These are phyloP conservation scores for Globisporangium splendens DNA, from an alignment of 352 stramenopile species.

Conservation along the genomic window DNA sequence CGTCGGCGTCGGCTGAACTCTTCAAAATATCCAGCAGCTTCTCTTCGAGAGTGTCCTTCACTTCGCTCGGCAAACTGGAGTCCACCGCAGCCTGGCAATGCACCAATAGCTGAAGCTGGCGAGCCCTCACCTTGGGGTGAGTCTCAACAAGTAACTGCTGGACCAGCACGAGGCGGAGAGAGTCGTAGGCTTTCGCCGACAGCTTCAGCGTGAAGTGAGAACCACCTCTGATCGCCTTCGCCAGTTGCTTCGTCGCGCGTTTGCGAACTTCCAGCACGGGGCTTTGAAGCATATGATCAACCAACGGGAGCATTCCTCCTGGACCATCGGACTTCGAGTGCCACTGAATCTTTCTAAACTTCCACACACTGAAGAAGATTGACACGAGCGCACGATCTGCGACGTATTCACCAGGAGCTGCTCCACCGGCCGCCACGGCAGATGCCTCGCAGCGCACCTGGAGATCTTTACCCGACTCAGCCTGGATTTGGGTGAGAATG, in stretches of 20 bases:
- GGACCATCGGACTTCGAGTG: slow-evolving; percentile 3
- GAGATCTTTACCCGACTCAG: slow-evolving; percentile 29
- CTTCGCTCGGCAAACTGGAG: slow-evolving; percentile 8
- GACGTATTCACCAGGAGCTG: slow-evolving; percentile 34
- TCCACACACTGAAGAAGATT: slow-evolving; percentile 33
- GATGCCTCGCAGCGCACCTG: slow-evolving; percentile 17
- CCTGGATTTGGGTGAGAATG: slow-evolving; percentile 16
- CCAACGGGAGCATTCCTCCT: slow-evolving; percentile 10
- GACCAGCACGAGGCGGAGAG: slow-evolving; percentile 37
- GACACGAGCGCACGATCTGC: slow-evolving; percentile 44
- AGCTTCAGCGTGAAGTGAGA: slow-evolving; percentile 13
- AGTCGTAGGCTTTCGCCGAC: slow-evolving; percentile 6
- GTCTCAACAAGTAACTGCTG: slow-evolving; percentile 53
- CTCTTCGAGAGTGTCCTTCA: slow-evolving; percentile 18
- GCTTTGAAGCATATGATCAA: slow-evolving; percentile 35
- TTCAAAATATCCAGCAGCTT: slow-evolving; percentile 26
- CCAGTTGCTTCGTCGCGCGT: slow-evolving; percentile 50
- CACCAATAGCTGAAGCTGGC: slow-evolving; percentile 52
- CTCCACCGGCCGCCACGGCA: not conserved
- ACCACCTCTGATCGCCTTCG: slow-evolving; percentile 17
- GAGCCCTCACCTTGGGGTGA: slow-evolving; percentile 60
- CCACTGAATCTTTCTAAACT: slow-evolving; percentile 10
- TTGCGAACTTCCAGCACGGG: slow-evolving; percentile 62
- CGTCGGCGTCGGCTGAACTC: slow-evolving; percentile 42
- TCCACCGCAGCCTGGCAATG: slow-evolving; percentile 25